Base-by-base conservation (phyloP, 352 stramenopile species). In the Globisporangium barbulae region DNA sequence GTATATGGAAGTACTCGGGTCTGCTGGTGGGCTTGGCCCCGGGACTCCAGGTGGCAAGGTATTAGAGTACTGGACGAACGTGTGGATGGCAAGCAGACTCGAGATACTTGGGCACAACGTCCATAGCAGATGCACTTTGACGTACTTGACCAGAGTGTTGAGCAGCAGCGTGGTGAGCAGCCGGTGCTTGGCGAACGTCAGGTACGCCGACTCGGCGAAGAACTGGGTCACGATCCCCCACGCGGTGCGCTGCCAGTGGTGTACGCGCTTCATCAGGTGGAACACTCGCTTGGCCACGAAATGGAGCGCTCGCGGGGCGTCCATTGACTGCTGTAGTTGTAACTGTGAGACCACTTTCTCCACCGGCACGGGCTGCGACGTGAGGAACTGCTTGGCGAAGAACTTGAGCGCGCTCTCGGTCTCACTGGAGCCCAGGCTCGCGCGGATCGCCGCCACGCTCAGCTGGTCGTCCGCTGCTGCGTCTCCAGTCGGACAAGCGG, bases 91-190 rank as follows among this genome's bases (percentile, higher is more conserved):
- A 10, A 90, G 61, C 13, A 88, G 33, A 7, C 78, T 81, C 0
- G 79, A 59, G 25, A 90, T 73, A 10, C 65, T 48, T 0, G 64
- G 45, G 41, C 80, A 82, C 6, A 78, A 89, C 1, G 76, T 78
- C 78, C 81, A 89, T 3, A 89, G 56, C 35, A 90, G 59, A 31
- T 86, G 78, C 42, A 88, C 59, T 47, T 89, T 88, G 42, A 89
- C 76, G 37, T 85, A 89, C 65, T 75, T 80, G 33, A 63, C 60
- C 12, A 90, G 63, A 1, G 76, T 78, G 35, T 75, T 67, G 44
- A 90, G 78, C n/a, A 89, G 66, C 13, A 89, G 65, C 1, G 63
- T 59, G 4, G 81, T 81, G 56, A 90, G 73, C 12, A 81, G 50
- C 2, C 76, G 77, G 30, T 90, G 79, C n/a, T 64, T 83, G 62